Base-by-base conservation (phyloP, 1,284 basidiomycete species). In the Trichosporon coremiiforme region DNA sequence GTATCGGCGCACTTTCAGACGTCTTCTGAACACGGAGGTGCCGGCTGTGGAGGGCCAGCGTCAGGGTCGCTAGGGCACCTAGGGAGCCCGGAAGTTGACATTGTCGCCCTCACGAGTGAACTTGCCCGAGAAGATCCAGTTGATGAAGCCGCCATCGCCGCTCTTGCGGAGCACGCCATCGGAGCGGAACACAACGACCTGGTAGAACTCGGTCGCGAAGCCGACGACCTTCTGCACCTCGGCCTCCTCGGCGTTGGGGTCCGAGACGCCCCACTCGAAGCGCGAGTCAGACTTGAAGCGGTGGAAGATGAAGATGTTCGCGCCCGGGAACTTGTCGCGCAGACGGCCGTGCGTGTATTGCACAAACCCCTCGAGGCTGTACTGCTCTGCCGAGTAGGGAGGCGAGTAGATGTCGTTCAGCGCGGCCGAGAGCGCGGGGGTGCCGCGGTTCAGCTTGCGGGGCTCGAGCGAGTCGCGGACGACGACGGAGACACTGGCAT, bases 91-190 rank as follows among this genome's bases (percentile, higher is more conserved):
- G 55, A 31, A 60, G 29, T 60, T 60, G 55, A 60, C 55, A 17
- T 60, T 31, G 29, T 60, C 55, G 53, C 53, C 53, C 22, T 29
- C 53, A 22, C 53, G 53, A 10, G 22, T 57, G 53, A 57, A 57
- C 53, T 31, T 29, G 22, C 53, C 53, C 15, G 55, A 60, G 55
- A 60, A 31, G 25, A 31, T 60, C 55, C 55, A 31, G 55, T 60
- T 31, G 29, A 8, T 31, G 55, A 31, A 60, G 10, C 29, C 55
- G 25, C 25, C 55, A 17, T 60, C 29, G 55, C 29, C 55, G 29
- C 31, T 17, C 53, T 57, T 60, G 25, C 25, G 15, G 13, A 60
- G 25, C 15, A 60, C 29, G 25, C 55, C 55, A 6, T 7, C 25
- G 55, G 29, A 31, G 25, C 29, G 25, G 55, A 31, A 31, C 25